These are phyloP conservation scores for Kuraishia capsulata DNA, from an alignment of 805 yeast genomes.

Conservation along the genomic window DNA sequence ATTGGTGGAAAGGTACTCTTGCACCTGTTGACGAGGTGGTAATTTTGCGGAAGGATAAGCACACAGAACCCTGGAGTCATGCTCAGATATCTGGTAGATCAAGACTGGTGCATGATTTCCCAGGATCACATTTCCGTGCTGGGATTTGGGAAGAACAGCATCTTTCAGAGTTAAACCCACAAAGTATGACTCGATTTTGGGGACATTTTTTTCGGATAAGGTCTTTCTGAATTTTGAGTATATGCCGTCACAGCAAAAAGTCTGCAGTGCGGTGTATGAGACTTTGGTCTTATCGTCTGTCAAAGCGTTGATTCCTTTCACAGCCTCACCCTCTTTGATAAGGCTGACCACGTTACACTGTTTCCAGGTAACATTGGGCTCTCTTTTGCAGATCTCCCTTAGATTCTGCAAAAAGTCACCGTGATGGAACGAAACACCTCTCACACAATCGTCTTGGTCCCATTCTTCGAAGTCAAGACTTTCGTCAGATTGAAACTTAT, in stretches of 20 bases:
- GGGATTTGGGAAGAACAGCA: conserved; percentile 64
- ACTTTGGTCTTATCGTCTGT: conserved; percentile 30
- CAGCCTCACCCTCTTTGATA: conserved; percentile 42
- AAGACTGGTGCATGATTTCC: conserved; percentile 84
- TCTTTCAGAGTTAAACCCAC: conserved; percentile 72
- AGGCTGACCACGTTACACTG: conserved; percentile 79
- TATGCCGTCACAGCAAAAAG: conserved; percentile 87
- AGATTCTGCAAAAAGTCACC: conserved; percentile 79
- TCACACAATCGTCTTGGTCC: conserved; percentile 46
- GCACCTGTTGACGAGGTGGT: conserved; percentile 53
- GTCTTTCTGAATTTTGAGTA: conserved; percentile 86
- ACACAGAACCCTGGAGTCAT: conserved; percentile 82
- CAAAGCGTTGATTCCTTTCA: conserved; percentile 64
- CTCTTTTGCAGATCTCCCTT: conserved; percentile 57
- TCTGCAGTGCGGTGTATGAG: conserved; percentile 49
- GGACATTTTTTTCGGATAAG: conserved; percentile 48
- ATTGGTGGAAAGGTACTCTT: conserved; percentile 45
- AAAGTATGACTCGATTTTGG: conserved; percentile 73
- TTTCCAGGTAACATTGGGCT: conserved; percentile 65
- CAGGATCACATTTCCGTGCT: conserved; percentile 84
- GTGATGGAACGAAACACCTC: conserved; percentile 89
- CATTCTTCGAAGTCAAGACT: conserved; percentile 37
- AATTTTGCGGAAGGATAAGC: conserved; percentile 69
- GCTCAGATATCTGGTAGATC: conserved; percentile 76
- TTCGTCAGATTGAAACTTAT: conserved; percentile 34